phyloP scores from a whole-genome alignment of 192 early-diverging fungal genomes.

The Coemansia sp. region DNA sequence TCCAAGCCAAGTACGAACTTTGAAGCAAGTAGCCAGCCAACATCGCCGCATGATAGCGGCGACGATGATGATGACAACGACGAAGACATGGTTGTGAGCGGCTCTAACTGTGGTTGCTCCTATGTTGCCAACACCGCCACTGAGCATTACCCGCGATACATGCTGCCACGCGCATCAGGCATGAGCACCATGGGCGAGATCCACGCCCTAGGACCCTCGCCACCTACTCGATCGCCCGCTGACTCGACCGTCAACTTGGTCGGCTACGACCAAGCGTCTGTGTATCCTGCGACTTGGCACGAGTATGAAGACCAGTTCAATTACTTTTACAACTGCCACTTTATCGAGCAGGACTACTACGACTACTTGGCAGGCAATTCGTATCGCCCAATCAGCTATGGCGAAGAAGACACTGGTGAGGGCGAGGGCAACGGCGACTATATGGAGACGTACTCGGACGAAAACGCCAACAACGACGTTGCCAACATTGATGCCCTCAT shows the following conservation, averaged over 20 bases:
- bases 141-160: conserved; percentile 32
- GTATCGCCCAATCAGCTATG: conserved; percentile 4
- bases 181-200: conserved; percentile 53
- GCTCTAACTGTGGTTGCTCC: not conserved
- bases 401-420: not conserved
- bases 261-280: conserved; percentile 16
- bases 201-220: conserved; percentile 28
- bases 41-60: not conserved
- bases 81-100: not conserved
- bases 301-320: conserved; percentile 54
- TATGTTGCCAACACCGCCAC: not conserved
- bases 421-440: not conserved
- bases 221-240: conserved; percentile 12
- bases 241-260: conserved; percentile 11
- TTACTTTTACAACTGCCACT: conserved; percentile 53
- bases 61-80: not conserved
- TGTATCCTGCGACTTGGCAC: conserved; percentile 46
- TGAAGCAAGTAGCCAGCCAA: not conserved
- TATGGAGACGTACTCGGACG: conserved; percentile 8
- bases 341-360: conserved; percentile 52
- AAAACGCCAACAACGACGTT: conserved; percentile 1
- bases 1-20: not conserved
- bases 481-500: conserved; percentile 10
- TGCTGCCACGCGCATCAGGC: conserved; percentile 43
- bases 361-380: conserved; percentile 28